Evolutionary conservation across 352 stramenopile genomes (phyloP).

Genomic region (Lagenidium giganteum): DNA sequence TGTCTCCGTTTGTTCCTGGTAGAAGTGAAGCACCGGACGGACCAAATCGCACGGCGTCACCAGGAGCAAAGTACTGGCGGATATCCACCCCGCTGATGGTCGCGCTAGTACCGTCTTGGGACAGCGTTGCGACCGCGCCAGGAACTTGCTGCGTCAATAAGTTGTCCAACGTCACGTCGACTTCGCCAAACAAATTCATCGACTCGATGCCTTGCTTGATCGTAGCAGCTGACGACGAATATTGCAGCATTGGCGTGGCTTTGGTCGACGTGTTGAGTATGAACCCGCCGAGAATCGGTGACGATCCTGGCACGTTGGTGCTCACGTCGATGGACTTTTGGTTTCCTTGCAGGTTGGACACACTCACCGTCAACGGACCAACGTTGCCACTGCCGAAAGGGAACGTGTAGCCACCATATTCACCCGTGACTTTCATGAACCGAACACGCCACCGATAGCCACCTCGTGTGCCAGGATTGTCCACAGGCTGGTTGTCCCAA

Average conservation of each 20-base stretch:
- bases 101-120: slow-evolving; percentile 28
- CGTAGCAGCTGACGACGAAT: slow-evolving; percentile 29
- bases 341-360: slow-evolving; percentile 25
- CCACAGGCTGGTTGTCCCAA: slow-evolving; percentile 82
- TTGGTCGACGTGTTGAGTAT: slow-evolving; percentile 17
- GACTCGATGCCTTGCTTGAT: slow-evolving; percentile 55
- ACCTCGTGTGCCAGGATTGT: slow-evolving; percentile 58
- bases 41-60: slow-evolving; percentile 47
- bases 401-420: slow-evolving; percentile 47
- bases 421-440: slow-evolving; percentile 47
- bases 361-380: slow-evolving; percentile 20
- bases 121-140: slow-evolving; percentile 25
- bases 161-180: slow-evolving; percentile 31
- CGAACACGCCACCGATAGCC: slow-evolving; percentile 59
- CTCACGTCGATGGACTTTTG: slow-evolving; percentile 27
- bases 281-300: slow-evolving; percentile 32
- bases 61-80: slow-evolving; percentile 40
- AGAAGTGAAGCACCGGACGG: slow-evolving; percentile 22
- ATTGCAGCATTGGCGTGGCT: slow-evolving; percentile 30
- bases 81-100: slow-evolving; percentile 42
- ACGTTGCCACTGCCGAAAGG: slow-evolving; percentile 60
- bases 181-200: slow-evolving; percentile 48
- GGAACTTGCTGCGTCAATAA: slow-evolving; percentile 38
- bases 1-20: slow-evolving; percentile 43
- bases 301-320: slow-evolving; percentile 30